Evolutionary conservation across 345 rosid genomes (phyloP).

Genomic region (Pugionium cornutum): DNA sequence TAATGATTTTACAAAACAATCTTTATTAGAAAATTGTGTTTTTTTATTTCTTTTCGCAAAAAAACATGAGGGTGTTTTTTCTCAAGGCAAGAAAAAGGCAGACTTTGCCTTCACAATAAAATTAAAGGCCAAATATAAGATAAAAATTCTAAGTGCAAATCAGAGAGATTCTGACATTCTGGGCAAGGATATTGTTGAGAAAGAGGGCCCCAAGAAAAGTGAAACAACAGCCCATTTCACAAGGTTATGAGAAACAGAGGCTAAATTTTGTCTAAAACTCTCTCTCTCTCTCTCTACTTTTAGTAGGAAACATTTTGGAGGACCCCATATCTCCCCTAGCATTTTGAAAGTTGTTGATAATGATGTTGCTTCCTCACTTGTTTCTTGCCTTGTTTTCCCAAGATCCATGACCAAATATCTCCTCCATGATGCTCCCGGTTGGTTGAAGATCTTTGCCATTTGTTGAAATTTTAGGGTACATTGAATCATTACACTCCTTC

Average conservation of each 20-base stretch:
- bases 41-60: not conserved
- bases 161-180: constrained; percentile 41
- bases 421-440: constrained; percentile 59
- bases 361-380: constrained; percentile 31
- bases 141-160: constrained; percentile 14
- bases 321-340: constrained; percentile 23
- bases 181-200: constrained; percentile 16
- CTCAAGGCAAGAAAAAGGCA: constrained; percentile 11
- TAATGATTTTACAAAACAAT: not conserved
- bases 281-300: constrained; percentile 22
- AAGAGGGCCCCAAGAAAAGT: constrained; percentile 35
- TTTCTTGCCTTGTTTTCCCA: constrained; percentile 43
- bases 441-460: constrained; percentile 56
- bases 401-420: constrained; percentile 51
- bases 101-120: constrained; percentile 16
- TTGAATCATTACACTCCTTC: constrained; percentile 42
- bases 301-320: constrained; percentile 24
- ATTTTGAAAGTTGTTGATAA: constrained; percentile 26
- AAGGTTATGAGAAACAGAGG: constrained; percentile 26
- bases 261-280: constrained; percentile 5
- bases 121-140: not conserved
- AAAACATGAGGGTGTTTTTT: constrained; percentile 10
- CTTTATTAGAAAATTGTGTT: not conserved
- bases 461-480: constrained; percentile 41
- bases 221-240: constrained; percentile 28